Evolutionary conservation across 371 early-diverging fungal species (phyloP).

Genomic region (Mucor mucedo): DNA sequence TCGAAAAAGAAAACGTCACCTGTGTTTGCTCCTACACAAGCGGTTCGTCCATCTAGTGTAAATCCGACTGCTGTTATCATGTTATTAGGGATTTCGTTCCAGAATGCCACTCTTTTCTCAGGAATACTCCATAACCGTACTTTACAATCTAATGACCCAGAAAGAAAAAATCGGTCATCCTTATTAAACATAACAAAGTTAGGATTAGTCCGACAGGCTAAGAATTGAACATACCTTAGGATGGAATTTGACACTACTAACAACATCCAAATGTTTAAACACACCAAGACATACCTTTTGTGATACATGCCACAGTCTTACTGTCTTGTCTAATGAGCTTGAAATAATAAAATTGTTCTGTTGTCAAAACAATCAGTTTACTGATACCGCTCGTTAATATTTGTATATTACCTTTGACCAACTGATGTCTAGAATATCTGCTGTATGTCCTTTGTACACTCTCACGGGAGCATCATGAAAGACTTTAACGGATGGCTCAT

Average conservation of each 20-base stretch:
- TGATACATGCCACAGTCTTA: conserved; percentile 84
- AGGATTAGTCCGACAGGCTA: not conserved
- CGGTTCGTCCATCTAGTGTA: conserved; percentile 68
- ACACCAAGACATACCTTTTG: conserved; percentile 75
- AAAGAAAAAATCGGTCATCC: conserved; percentile 82
- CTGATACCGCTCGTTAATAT: not conserved
- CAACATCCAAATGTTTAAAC: conserved; percentile 79
- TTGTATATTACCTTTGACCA: conserved; percentile 72
- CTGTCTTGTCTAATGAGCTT: conserved; percentile 85
- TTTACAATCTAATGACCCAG: conserved; percentile 83
- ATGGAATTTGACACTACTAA: conserved; percentile 82
- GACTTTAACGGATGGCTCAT: conserved; percentile 46
- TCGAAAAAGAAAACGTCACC: conserved; percentile 85
- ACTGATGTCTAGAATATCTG: conserved; percentile 77
- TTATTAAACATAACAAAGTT: conserved; percentile 5
- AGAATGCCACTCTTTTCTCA: conserved; percentile 74
- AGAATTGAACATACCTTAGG: conserved; percentile 54
- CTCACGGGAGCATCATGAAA: conserved; percentile 71
- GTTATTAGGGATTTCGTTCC: conserved; percentile 73
- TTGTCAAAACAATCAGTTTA: not conserved
- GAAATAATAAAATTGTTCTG: conserved; percentile 78
- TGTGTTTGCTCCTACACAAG: conserved; percentile 78
- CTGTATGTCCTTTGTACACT: conserved; percentile 71
- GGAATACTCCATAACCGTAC: conserved; percentile 85
- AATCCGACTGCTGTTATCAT: conserved; percentile 83